Conservation (phyloP, 208 protist genomes). For the Phytomonas francai region DNA sequence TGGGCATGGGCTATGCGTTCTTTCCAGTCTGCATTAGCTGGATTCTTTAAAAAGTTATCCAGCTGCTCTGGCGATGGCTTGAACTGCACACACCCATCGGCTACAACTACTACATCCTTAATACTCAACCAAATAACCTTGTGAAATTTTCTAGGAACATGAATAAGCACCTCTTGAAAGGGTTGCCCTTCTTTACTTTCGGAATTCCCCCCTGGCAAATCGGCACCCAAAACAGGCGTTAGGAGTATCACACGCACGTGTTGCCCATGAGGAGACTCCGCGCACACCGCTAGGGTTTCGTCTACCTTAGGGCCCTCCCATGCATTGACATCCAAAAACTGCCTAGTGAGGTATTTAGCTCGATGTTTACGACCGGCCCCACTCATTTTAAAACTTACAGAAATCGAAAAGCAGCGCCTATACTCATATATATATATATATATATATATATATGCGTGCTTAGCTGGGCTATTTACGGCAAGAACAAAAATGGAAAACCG, state of each 20-base stretch:
- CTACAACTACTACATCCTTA: constrained; percentile 69
- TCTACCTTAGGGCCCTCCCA: constrained; percentile 43
- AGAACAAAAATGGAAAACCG: constrained; percentile 6
- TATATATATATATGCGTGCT: neutral
- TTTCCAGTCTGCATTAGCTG: constrained; percentile 27
- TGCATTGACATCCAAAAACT: constrained; percentile 50
- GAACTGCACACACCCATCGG: constrained; percentile 39
- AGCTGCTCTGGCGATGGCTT: constrained; percentile 79
- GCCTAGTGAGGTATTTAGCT: constrained; percentile 73
- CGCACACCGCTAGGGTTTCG: constrained; percentile 58
- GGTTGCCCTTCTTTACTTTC: neutral
- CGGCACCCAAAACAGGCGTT: neutral
- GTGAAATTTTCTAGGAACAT: constrained; percentile 79
- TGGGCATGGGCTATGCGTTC: constrained; percentile 34
- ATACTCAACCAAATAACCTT: constrained; percentile 85
- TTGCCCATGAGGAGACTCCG: constrained; percentile 60
- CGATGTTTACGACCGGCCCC: constrained; percentile 73
- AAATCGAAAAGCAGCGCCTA: too few relatives aligned
- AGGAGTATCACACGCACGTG: constrained; percentile 61
- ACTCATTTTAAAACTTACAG: constrained; percentile 63
- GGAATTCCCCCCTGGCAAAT: neutral
- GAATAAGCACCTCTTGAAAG: constrained; percentile 32
- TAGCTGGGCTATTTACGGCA: neutral
- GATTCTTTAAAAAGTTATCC: constrained; percentile 41
- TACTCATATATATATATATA: constrained; percentile 10